Evolutionary conservation across 139 green algal genomes (phyloP), one percentile per base, ranked within the genome.

Genomic region (Penium margaritaceum): DNA sequence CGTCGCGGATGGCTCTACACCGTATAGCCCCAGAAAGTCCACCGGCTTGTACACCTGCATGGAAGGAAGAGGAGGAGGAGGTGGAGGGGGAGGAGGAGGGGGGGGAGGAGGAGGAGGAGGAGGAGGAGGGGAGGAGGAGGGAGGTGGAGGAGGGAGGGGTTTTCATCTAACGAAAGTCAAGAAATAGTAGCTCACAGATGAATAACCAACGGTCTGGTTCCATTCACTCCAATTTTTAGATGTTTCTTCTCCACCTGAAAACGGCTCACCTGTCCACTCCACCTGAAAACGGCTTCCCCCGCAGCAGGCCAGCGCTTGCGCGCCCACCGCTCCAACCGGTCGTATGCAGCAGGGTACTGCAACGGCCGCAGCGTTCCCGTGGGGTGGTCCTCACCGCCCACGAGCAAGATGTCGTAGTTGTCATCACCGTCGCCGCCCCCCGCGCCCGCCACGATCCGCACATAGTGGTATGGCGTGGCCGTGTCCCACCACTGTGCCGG

Each of bases 401-500:
- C 77, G 15, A 90, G 47, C 21, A 89, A 66, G 14, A 85, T 72
- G 38, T 90, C 74, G 12, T 85, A 37, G n/a, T 32, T n/a, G 7
- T 7, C 7, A 0, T 74, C 51, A n/a, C 83, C 69, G n/a, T n/a
- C n/a, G 41, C 41, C 41, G 36, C 21, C 34, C 15, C 24, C 46
- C 21, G 36, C 37, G 27, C 63, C 71, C 2, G 82, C 54, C 12
- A 83, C 79, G 30, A 83, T 60, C 27, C 87, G 77, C 0, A 88
- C 51, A 64, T 91, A 74, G 67, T 74, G 67, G 55, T 74, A 74
- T 37, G 67, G 67, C n/a, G 67, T 70, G n/a, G 72, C 86, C 0
- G 86, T 90, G 62, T 77, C 70, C 87, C 87, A 91, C 75, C 80
- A 91, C 38, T 85, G 58, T 19, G 51, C 51, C 6, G 24, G 51